Evolutionary conservation across 176 grass and related monocot genomes (phyloP), one percentile per base, ranked within the genome.

Genomic region (Poa annua): DNA sequence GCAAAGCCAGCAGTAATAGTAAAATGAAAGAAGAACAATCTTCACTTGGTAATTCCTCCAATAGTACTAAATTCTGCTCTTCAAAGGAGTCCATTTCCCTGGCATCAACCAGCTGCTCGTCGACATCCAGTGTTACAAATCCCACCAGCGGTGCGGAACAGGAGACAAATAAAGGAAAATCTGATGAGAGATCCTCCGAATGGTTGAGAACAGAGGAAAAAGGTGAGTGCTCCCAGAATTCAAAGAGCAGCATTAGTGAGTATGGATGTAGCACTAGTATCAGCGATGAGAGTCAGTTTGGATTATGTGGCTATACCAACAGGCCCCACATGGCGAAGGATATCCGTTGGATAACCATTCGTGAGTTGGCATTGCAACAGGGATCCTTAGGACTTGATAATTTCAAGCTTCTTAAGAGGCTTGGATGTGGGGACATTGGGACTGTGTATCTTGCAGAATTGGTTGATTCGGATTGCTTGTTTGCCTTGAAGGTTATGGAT

Each of bases 401-500:
- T 86, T 99, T 99, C 83, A 93, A 93, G 80, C 96, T 99, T 85
- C 78, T 99, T 67, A 99, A 96, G 88, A 89, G 91, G 79, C 89
- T 99, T 86, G 96, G 96, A 51, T 98, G 91, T 88, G 96, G 96
- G 34, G 96, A 98, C 73, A 98, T 98, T 74, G 96, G 96, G 35
- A 97, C 90, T 44, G 96, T 98, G 35, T 98, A 96, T 86, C 88
- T 98, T 49, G 96, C 93, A 24, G 96, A 96, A 80, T 70, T 98
- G 47, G 88, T 85, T 77, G 90, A 88, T 69, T 86, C 96, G 21
- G 92, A 95, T 68, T 98, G 91, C 77, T 90, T 98, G 36, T 98
- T 98, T 86, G 96, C 96, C 76, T 82, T 98, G 83, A 98, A 98
- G 81, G 91, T 98, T 83, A 98, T 98, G 96, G 96, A 98, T 88